These are phyloP conservation scores for Lentinula aciculospora DNA, from an alignment of 768 basidiomycete species.

Conservation along the genomic window DNA sequence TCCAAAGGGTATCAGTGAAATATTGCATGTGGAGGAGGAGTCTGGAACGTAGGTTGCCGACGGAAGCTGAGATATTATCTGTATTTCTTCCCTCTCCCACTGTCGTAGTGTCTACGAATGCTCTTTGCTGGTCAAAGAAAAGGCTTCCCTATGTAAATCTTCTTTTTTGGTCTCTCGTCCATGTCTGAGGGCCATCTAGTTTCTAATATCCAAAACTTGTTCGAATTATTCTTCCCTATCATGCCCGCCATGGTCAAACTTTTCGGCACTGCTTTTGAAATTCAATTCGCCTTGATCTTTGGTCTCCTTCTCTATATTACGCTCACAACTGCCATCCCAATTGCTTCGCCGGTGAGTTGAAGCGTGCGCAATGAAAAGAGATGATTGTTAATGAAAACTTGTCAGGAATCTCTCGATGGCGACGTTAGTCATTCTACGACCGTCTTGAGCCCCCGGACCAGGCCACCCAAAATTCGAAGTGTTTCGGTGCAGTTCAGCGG, in stretches of 20 bases:
- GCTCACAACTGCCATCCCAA: not conserved
- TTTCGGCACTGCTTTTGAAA: not conserved
- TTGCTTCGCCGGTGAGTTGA: not conserved
- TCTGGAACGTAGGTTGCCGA: too few species aligned
- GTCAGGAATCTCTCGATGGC: not conserved
- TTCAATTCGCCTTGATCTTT: not conserved
- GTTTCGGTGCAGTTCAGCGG: not conserved
- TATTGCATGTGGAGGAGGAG: too few species aligned
- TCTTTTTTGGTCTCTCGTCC: not conserved
- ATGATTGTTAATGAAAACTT: not conserved
- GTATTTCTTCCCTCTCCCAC: not conserved
- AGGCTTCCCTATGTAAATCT: not conserved
- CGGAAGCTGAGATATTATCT: too few species aligned
- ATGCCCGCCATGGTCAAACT: not conserved
- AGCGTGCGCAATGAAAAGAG: not conserved
- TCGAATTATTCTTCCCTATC: not conserved
- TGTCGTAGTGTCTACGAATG: not conserved
- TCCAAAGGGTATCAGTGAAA: too few species aligned
- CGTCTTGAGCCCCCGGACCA: too few species aligned
- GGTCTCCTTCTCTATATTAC: not conserved
- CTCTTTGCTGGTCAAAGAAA: not conserved
- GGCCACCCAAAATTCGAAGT: not conserved
- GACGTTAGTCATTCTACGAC: too few species aligned
- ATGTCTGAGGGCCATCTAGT: not conserved
- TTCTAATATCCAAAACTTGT: not conserved